phyloP scores from a whole-genome alignment of 495 filamentous ascomycete genomes.

The Penicillium taxi region DNA sequence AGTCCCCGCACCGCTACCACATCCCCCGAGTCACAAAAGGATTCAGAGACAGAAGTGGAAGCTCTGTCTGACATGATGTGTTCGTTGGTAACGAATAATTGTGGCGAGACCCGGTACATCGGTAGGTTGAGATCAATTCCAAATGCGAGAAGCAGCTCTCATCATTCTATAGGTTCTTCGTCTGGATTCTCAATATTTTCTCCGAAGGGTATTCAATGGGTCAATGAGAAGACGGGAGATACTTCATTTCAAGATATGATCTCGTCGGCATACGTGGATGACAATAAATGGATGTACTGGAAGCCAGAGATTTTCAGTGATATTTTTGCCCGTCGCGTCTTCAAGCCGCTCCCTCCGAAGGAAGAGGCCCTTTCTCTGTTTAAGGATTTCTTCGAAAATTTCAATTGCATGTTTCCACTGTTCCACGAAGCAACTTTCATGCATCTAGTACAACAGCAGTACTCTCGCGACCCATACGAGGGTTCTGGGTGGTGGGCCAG shows the following conservation, averaged over 20 bases:
- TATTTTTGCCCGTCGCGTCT: conserved; percentile 81
- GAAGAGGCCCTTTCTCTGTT: conserved; percentile 72
- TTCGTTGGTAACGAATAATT: conserved; percentile 94
- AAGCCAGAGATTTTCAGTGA: conserved; percentile 92
- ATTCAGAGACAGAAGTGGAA: conserved; percentile 69
- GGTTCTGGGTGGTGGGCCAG: conserved; percentile 98
- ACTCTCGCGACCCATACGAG: conserved; percentile 86
- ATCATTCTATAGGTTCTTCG: conserved; percentile 63
- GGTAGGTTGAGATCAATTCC: conserved; percentile 44
- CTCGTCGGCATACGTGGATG: conserved; percentile 67
- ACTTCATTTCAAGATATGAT: conserved; percentile 95
- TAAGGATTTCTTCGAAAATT: conserved; percentile 93
- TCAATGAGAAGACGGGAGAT: conserved; percentile 96
- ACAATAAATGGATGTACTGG: conserved; percentile 94
- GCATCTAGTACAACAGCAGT: conserved; percentile 88
- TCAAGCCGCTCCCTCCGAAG: conserved; percentile 71
- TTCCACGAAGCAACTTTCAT: conserved; percentile 98
- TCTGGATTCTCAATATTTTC: conserved; percentile 98
- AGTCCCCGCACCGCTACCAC: conserved; percentile 53
- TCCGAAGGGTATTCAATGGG: conserved; percentile 96
- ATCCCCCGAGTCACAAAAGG: conserved; percentile 50
- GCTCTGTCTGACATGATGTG: conserved; percentile 98
- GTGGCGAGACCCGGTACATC: conserved; percentile 92
- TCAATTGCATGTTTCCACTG: conserved; percentile 96
- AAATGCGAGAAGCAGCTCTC: too few species aligned